These are phyloP conservation scores for Volvox africanus DNA, from an alignment of 139 green algal genomes.

Conservation along the genomic window DNA sequence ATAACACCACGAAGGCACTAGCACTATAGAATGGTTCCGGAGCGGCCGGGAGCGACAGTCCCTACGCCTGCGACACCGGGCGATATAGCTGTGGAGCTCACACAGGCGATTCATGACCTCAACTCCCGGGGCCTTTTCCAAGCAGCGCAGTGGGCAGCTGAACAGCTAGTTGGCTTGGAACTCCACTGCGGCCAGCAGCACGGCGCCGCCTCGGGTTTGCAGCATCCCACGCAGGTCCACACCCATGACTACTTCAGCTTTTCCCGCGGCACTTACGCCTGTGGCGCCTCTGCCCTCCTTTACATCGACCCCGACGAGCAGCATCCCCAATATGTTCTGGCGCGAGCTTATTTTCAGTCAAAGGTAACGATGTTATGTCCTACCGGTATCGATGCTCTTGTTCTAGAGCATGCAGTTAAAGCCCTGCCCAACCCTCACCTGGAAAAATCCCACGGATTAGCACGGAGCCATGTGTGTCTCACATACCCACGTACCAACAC, in stretches of 20 bases:
- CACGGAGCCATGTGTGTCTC: too few species aligned
- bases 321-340: constrained; percentile 68
- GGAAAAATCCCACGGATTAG: too few species aligned
- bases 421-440: too few species aligned
- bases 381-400: neutral
- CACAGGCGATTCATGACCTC: constrained; percentile 64
- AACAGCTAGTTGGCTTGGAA: constrained; percentile 78
- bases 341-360: constrained; percentile 75
- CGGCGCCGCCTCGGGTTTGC: neutral
- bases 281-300: neutral
- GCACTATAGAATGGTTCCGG: neutral
- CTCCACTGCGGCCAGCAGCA: constrained; percentile 36
- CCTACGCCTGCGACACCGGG: neutral
- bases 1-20: too few species aligned
- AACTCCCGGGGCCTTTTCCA: constrained; percentile 61
- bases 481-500: too few species aligned
- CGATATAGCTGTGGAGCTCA: constrained; percentile 65
- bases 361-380: constrained; percentile 57
- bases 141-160: constrained; percentile 80
- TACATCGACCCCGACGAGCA: constrained; percentile 2
- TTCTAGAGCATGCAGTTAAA: too few species aligned
- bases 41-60: constrained; percentile 16
- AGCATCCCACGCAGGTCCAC: neutral
- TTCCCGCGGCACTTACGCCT: neutral
- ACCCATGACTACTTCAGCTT: neutral